Percentiles rank a stretch among this genome's conserved stretches.
These are phyloP conservation scores for Rhododendron williamsianum DNA, from an alignment of 148 eudicot species.

Conservation along the genomic window DNA sequence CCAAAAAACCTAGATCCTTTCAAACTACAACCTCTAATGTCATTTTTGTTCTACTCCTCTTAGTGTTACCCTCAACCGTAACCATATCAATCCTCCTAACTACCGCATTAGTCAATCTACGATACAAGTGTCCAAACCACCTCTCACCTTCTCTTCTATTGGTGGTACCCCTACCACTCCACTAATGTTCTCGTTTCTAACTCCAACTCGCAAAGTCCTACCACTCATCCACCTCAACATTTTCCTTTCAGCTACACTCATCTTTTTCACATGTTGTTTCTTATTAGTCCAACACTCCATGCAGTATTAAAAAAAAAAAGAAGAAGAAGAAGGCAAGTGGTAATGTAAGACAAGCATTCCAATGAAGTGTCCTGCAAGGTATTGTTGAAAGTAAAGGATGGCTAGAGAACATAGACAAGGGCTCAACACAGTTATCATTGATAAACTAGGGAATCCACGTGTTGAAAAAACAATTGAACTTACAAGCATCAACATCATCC, in stretches of 20 bases:
- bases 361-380: background rate
- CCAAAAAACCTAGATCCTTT: background rate
- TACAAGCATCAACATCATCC: conserved; percentile 87
- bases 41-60: background rate
- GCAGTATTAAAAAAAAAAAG: too few species aligned
- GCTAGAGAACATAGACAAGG: background rate
- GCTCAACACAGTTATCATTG: background rate
- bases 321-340: too few species aligned
- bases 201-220: background rate
- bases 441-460: background rate
- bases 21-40: background rate
- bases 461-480: conserved; percentile 7
- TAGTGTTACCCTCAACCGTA: background rate
- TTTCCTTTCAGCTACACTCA: background rate
- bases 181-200: background rate
- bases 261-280: background rate
- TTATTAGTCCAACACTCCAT: too few species aligned
- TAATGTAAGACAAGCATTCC: background rate
- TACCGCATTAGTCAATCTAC: background rate
- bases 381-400: background rate
- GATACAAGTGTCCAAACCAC: background rate
- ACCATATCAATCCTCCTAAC: background rate
- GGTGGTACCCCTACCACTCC: background rate
- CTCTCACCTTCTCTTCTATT: background rate
- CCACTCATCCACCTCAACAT: background rate